Evolutionary conservation across 208 protist species (phyloP), one percentile per base, ranked within the genome.

Genomic region (Sergeia podlipaevii): DNA sequence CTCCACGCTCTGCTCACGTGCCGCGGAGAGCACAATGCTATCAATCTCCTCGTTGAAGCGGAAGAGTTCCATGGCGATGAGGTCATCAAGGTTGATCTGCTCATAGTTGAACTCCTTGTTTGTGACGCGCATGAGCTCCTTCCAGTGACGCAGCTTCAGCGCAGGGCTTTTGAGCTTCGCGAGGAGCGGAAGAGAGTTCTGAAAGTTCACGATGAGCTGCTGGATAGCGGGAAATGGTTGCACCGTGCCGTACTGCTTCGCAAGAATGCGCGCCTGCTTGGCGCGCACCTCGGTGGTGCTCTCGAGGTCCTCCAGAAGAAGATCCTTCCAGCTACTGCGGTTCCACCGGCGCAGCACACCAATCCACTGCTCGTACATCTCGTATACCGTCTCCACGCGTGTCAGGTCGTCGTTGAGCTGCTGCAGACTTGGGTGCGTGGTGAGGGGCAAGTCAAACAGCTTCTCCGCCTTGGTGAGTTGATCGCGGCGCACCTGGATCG

Each of bases 1-100:
- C 77, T 99, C 98, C 58, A 99, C 97, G 41, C 74, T 71, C 28
- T 97, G 80, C 80, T 99, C 98, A 42, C 98, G 92, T 2, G 80
- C 77, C 2, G 98, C 97, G 11, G 77, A 68, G 11, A 81, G 61
- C 30, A 92, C 85, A 57, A 99, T 98, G 54, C 91, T 91, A 60
- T 88, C 80, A 60, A 99, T 98, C 38, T 90, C 68, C 5, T 98
- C 96, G 21, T 61, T 82, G 76, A 84, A 99, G 46, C 91, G 68
- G 63, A 93, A 95, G 17, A 99, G 79, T 55, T 99, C 85, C 97
- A 99, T 98, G 27, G 87, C 86, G 59, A 99, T 98, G 34, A 99
- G 80, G 47, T 97, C 91, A 37, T 92, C 89, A 0, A 99, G 82
- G 44, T 96, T 99, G 65, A 99, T 98, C 44, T 95, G 95, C 60